phyloP scores from a whole-genome alignment of 805 yeast genomes.

The Yarrowia keelungensis region DNA sequence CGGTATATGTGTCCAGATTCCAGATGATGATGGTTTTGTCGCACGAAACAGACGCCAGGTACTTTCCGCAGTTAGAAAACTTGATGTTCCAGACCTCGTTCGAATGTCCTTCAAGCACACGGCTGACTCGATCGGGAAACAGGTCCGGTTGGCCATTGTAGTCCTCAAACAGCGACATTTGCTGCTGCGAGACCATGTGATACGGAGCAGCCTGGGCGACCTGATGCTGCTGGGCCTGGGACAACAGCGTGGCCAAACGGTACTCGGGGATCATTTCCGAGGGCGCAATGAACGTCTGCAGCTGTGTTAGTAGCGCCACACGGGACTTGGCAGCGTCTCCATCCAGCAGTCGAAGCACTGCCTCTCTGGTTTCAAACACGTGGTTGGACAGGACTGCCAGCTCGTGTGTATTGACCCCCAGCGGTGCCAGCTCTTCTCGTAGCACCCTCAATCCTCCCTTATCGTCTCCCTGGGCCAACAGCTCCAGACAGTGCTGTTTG shows the following conservation, averaged over 20 bases:
- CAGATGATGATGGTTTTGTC: conserved; percentile 71
- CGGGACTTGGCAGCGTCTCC: conserved; percentile 54
- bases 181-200: conserved; percentile 40
- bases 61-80: conserved; percentile 79
- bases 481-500: conserved; percentile 55
- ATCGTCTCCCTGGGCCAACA: conserved; percentile 50
- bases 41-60: conserved; percentile 76
- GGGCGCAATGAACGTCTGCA: conserved; percentile 59
- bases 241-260: conserved; percentile 58
- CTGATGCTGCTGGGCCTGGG: conserved; percentile 61
- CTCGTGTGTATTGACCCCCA: conserved; percentile 46
- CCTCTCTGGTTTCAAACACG: conserved; percentile 46
- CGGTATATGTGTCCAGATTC: conserved; percentile 57
- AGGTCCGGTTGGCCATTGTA: conserved; percentile 45
- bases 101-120: conserved; percentile 59
- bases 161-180: conserved; percentile 45
- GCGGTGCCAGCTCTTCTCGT: conserved; percentile 51
- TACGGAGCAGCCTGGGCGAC: conserved; percentile 48
- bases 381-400: conserved; percentile 47
- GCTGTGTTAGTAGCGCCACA: conserved; percentile 52
- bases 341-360: conserved; percentile 45
- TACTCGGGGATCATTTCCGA: conserved; percentile 61
- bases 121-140: conserved; percentile 52
- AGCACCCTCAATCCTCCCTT: conserved; percentile 52
- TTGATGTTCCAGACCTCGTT: conserved; percentile 86